Evolutionary conservation across 2,329 filamentous ascomycete genomes (phyloP).

Genomic region (Phialophora macrospora): DNA sequence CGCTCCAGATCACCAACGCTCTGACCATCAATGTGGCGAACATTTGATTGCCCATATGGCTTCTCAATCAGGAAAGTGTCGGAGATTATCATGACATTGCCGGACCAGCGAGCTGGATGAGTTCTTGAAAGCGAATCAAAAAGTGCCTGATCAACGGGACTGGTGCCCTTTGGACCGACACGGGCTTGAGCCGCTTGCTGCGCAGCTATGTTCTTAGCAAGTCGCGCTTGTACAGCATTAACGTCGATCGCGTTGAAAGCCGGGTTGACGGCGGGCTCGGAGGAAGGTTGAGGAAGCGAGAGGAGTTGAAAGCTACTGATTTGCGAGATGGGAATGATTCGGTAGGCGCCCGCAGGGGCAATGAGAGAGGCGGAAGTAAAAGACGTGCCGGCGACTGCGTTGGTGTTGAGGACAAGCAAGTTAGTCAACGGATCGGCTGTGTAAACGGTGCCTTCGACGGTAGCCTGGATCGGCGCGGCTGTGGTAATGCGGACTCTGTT

Average conservation of each 20-base stretch:
- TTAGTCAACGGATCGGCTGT: slow-evolving; percentile 66
- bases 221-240: slow-evolving; percentile 59
- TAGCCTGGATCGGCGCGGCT: slow-evolving; percentile 54
- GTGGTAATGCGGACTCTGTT: slow-evolving; percentile 64
- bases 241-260: slow-evolving; percentile 59
- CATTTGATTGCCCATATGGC: slow-evolving; percentile 63
- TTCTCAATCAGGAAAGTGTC: slow-evolving; percentile 64
- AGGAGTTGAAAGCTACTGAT: slow-evolving; percentile 64
- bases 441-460: slow-evolving; percentile 66
- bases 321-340: slow-evolving; percentile 64
- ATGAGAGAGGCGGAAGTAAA: slow-evolving; percentile 43
- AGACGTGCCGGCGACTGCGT: slow-evolving; percentile 47
- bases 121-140: slow-evolving; percentile 66
- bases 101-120: slow-evolving; percentile 66
- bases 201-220: slow-evolving; percentile 60
- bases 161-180: slow-evolving; percentile 63
- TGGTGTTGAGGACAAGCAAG: slow-evolving; percentile 65
- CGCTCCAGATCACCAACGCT: slow-evolving; percentile 47
- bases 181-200: slow-evolving; percentile 63
- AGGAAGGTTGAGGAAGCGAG: slow-evolving; percentile 46
- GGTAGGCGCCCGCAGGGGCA: slow-evolving; percentile 60
- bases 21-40: slow-evolving; percentile 50
- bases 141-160: slow-evolving; percentile 65
- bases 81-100: slow-evolving; percentile 63
- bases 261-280: slow-evolving; percentile 50